Evolutionary conservation across 2,329 filamentous ascomycete genomes (phyloP).

Genomic region (Exophiala oligosperma): DNA sequence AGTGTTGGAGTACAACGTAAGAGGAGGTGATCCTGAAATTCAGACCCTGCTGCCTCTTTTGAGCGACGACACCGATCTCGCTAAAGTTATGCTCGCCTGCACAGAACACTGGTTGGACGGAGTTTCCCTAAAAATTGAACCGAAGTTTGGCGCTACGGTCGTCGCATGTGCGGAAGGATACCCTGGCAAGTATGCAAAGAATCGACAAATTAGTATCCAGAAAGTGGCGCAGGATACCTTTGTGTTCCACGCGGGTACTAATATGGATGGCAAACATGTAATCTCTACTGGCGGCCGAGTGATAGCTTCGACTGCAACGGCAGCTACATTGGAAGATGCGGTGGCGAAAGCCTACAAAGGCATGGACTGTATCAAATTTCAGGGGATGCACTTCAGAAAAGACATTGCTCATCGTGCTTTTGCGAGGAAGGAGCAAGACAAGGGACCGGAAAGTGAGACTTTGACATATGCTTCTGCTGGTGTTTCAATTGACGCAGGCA

Average conservation of each 20-base stretch:
- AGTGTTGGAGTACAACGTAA: slow-evolving; percentile 88
- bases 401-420: slow-evolving; percentile 79
- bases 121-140: slow-evolving; percentile 66
- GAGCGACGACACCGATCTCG: slow-evolving; percentile 76
- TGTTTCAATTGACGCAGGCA: slow-evolving; percentile 92
- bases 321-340: slow-evolving; percentile 73
- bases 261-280: slow-evolving; percentile 57
- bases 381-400: slow-evolving; percentile 86
- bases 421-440: slow-evolving; percentile 27
- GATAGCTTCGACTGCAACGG: slow-evolving; percentile 85
- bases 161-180: slow-evolving; percentile 94
- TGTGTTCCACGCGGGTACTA: slow-evolving; percentile 91
- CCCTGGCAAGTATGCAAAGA: slow-evolving; percentile 81
- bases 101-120: slow-evolving; percentile 71
- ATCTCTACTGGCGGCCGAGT: slow-evolving; percentile 84
- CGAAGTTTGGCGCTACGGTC: slow-evolving; percentile 80
- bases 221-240: slow-evolving; percentile 60
- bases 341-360: slow-evolving; percentile 86
- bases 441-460: slow-evolving; percentile 11
- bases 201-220: slow-evolving; percentile 61
- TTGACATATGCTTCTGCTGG: slow-evolving; percentile 93
- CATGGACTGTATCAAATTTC: slow-evolving; percentile 76
- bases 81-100: slow-evolving; percentile 85
- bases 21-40: slow-evolving; percentile 89
- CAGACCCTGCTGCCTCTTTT: slow-evolving; percentile 77